These are phyloP conservation scores for Corylus heterophylla DNA, from an alignment of 306 rosid genomes.

Conservation along the genomic window DNA sequence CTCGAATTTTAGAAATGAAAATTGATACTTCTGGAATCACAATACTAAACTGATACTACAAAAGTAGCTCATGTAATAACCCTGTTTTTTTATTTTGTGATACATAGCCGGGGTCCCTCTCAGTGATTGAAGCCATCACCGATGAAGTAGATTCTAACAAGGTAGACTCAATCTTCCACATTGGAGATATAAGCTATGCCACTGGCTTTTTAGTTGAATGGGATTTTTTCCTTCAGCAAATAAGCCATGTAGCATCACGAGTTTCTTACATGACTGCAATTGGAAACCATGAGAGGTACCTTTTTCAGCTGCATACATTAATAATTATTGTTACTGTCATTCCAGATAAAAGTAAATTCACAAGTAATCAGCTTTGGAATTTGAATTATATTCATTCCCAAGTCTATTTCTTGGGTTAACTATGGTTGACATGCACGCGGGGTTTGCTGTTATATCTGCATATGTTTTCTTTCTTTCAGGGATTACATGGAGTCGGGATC, in stretches of 20 bases:
- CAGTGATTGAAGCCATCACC: too few relatives aligned
- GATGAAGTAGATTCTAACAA: too few relatives aligned
- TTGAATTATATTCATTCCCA: not conserved
- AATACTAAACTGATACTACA: too few relatives aligned
- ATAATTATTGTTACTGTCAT: not conserved
- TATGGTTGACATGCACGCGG: not conserved
- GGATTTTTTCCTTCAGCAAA: too few relatives aligned
- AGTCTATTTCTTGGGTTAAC: too few relatives aligned
- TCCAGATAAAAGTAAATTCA: not conserved
- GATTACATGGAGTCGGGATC: slow-evolving; percentile 58
- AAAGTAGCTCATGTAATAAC: not conserved
- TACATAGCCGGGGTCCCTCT: slow-evolving; percentile 75
- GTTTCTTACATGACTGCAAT: slow-evolving; percentile 88
- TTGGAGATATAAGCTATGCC: too few relatives aligned
- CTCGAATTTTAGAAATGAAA: too few relatives aligned
- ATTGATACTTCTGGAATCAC: too few relatives aligned
- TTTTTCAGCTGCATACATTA: not conserved
- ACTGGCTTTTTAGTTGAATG: too few relatives aligned
- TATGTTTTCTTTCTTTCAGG: slow-evolving; percentile 28
- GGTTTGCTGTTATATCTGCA: not conserved
- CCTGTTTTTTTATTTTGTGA: not conserved
- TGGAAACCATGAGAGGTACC: slow-evolving; percentile 91
- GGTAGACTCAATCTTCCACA: too few relatives aligned
- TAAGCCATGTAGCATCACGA: too few relatives aligned
- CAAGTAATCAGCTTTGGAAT: not conserved